phyloP scores from a whole-genome alignment of 768 basidiomycete genomes.

The Cantharellus anzutake region DNA sequence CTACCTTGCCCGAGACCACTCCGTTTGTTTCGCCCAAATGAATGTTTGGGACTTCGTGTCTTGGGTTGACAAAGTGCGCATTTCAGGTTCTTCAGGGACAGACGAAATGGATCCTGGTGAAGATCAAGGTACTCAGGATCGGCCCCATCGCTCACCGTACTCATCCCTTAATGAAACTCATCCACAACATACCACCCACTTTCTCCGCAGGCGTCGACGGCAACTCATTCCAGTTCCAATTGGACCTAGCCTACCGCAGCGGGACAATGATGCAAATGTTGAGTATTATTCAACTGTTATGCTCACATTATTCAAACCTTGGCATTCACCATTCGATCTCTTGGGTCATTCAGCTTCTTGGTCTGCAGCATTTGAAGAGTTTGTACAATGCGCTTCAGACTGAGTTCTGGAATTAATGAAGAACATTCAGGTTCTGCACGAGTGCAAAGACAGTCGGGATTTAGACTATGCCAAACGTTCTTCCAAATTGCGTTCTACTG shows the following conservation, averaged over 20 bases:
- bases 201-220: constrained; percentile 2
- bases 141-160: too few relatives aligned
- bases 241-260: constrained; percentile 19
- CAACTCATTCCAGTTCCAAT: constrained; percentile 19
- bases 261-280: constrained; percentile 13
- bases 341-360: constrained; percentile 25
- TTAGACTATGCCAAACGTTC: neutral
- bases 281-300: too few relatives aligned
- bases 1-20: constrained; percentile 12
- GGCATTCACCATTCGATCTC: too few relatives aligned
- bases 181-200: constrained; percentile 10
- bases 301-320: too few relatives aligned
- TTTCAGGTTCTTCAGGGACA: neutral
- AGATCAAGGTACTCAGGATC: too few relatives aligned
- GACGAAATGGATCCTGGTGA: too few relatives aligned
- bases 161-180: constrained; percentile 9
- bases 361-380: constrained; percentile 15
- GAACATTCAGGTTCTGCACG: neutral
- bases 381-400: neutral
- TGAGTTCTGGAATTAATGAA: neutral
- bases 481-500: too few relatives aligned
- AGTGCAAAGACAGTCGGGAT: neutral
- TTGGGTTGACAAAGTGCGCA: neutral
- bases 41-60: neutral
- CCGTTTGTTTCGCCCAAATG: neutral